phyloP scores from a whole-genome alignment of 371 early-diverging fungal genomes.

The Actinomortierella wolfii region DNA sequence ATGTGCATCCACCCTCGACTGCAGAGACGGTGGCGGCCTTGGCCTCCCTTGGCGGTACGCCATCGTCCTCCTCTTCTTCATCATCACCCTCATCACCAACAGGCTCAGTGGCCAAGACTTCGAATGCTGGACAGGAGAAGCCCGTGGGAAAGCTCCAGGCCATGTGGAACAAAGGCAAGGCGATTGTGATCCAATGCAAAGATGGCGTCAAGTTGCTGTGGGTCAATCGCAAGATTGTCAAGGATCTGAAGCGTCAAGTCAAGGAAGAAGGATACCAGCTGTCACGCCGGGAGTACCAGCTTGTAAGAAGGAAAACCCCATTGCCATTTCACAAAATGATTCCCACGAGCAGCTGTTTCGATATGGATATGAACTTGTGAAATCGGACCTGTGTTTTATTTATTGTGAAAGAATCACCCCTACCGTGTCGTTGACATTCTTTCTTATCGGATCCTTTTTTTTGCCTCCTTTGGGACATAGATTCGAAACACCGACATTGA shows the following conservation, averaged over 20 bases:
- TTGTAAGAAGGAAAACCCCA: slow-evolving; percentile 37
- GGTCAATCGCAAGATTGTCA: slow-evolving; percentile 54
- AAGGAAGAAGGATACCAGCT: slow-evolving; percentile 50
- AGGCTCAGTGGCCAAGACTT: slow-evolving; percentile 9
- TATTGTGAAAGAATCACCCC: too few relatives aligned
- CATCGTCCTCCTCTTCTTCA: background rate
- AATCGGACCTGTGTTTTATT: too few relatives aligned
- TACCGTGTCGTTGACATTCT: too few relatives aligned
- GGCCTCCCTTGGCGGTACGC: too few relatives aligned
- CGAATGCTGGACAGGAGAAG: too few relatives aligned
- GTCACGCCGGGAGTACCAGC: slow-evolving; percentile 57
- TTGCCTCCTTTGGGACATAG: slow-evolving; percentile 26
- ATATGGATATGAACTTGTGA: too few relatives aligned
- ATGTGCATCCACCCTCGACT: too few relatives aligned
- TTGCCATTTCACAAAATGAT: slow-evolving; percentile 1
- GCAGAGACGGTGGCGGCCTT: too few relatives aligned
- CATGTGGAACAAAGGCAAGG: slow-evolving; percentile 40
- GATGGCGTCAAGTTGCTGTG: slow-evolving; percentile 63
- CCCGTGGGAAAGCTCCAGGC: slow-evolving; percentile 18
- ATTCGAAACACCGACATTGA: slow-evolving; percentile 57
- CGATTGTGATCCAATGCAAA: slow-evolving; percentile 54
- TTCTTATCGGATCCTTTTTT: too few relatives aligned
- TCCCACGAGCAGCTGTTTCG: too few relatives aligned
- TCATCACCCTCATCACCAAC: slow-evolving; percentile 18
- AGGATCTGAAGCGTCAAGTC: slow-evolving; percentile 37